These are phyloP conservation scores for Mycena rosella DNA, from an alignment of 768 basidiomycete species.

Conservation along the genomic window DNA sequence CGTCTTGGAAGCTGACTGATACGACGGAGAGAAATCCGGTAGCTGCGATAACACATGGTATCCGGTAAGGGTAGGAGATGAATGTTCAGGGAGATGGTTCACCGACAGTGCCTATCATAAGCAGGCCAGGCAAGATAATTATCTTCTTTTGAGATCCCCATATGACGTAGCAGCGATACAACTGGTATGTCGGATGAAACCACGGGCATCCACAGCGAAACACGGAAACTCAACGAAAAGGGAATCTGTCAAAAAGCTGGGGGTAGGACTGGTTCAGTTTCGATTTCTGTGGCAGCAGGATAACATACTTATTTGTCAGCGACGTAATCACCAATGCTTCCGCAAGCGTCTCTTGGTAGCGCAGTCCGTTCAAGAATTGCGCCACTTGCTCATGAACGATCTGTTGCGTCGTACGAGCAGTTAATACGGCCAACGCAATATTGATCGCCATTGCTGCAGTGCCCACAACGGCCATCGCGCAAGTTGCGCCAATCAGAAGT, in stretches of 20 bases:
- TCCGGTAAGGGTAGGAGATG: conserved; percentile 14
- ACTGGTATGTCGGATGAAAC: conserved; percentile 8
- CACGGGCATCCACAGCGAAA: conserved; percentile 12
- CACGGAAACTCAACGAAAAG: conserved; percentile 19
- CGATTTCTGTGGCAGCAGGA: conserved; percentile 6
- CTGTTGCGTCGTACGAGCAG: conserved; percentile 11
- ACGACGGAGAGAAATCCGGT: conserved; percentile 14
- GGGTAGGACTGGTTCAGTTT: conserved; percentile 8
- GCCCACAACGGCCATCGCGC: conserved; percentile 20
- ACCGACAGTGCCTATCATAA: conserved; percentile 15
- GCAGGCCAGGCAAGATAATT: conserved; percentile 17
- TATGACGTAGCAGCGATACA: conserved; percentile 22
- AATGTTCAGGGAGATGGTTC: conserved; percentile 13
- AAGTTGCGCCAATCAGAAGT: conserved; percentile 18
- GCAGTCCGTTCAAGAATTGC: conserved; percentile 12
- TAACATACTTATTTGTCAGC: conserved; percentile 12
- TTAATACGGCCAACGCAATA: conserved; percentile 12
- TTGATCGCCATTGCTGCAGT: conserved; percentile 19
- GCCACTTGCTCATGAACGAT: conserved; percentile 18
- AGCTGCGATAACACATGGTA: conserved; percentile 17
- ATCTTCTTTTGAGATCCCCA: conserved; percentile 14
- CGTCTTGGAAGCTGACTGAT: conserved; percentile 11
- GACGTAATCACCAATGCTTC: conserved; percentile 2
- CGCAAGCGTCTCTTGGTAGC: conserved; percentile 19
- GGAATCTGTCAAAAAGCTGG: conserved; percentile 16